Evolutionary conservation across 1,139 yeast species (phyloP), one percentile per base, ranked within the genome.

Genomic region (Diutina pseudorugosa): DNA sequence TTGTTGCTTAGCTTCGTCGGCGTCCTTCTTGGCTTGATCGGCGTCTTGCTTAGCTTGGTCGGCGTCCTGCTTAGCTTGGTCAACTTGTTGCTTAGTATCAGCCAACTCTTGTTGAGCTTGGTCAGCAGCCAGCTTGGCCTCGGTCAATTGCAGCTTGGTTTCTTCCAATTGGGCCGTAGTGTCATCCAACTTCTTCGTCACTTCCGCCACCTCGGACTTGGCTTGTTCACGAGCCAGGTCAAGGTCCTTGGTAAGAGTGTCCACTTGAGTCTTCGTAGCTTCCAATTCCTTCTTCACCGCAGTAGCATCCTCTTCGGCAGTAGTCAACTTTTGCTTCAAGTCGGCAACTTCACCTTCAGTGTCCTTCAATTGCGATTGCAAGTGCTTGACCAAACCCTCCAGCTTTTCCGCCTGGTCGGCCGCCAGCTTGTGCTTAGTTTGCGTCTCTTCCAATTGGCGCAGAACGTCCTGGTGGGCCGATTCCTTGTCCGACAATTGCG

Each of bases 391-490:
- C 42, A 16, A n/a, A 7, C 9, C 20, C 6, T n/a, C 42, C 42
- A 40, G 18, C 42, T 40, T 16, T 40, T 40, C 20, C 12, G 42
- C 42, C 19, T 40, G 20, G 18, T n/a, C 18, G 6, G n/a, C 42
- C 20, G 12, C 43, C 14, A 41, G 41, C 41, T 43, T 27, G 12
- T 49, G 33, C 6, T 49, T 47, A n/a, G 44, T 50, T 27, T 52
- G 43, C n/a, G 47, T 40, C n/a, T 51, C 50, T 20, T 51, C 49
- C 18, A 51, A 20, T 40, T 54, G 47, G 16, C 33, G 43, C 19
- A 51, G 51, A 23, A 51, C 52, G 42, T 45, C 44, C 9, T 51
- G 16, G 40, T 48, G 40, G 14, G 44, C 3, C 16, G 49, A 51
- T 11, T 36, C 30, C 41, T 51, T 47, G 4, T 12, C 30, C 47